Base-by-base conservation (phyloP, 2,329 filamentous ascomycete species). In the Xylariaceae sp. region DNA sequence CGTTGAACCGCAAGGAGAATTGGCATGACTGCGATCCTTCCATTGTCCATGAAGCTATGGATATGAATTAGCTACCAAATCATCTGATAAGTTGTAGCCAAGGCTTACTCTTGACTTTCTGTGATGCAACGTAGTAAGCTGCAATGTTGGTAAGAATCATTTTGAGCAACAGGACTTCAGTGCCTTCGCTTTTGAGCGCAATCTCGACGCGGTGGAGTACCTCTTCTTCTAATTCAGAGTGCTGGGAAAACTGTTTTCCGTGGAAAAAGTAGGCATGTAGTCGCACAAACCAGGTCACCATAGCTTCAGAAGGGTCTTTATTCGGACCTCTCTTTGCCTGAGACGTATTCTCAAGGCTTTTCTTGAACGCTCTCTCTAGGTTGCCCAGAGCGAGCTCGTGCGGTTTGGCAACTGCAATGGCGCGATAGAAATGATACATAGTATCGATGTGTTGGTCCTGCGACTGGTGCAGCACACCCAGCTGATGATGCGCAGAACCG, bases 391-490 rank as follows among this genome's bases (percentile, higher is more conserved):
- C 91, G 42, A 86, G 81, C 0, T 87, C 86, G 64, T 94, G 86
- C 5, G 91, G 90, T 39, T 86, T 77, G 47, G 84, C 78, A 31
- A 90, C 86, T 9, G 86, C 85, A 60, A 94, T 79, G 14, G 92
- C 87, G 57, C 92, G 86, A 66, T 96, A 94, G 39, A 97, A 83
- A 69, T 96, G 86, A 70, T 97, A 97, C 31, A 95, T 87, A 10
- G 90, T 86, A 55, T 90, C 84, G 46, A 97, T 80, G 66, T 95
- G 88, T 60, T 93, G 87, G 52, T 81, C 82, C 62, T 92, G 84
- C 48, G 88, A 86, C 44, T 90, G 80, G 54, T 88, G 87, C 53
- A 97, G 87, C 34, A 97, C 89, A 34, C 89, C 92, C 68, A 94
- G 84, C 69, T 97, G 94, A 64, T 99, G 93, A 65, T 95, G 88